Evolutionary conservation across 2,329 filamentous ascomycete species (phyloP).

Genomic region (Fusarium sarcochroum): DNA sequence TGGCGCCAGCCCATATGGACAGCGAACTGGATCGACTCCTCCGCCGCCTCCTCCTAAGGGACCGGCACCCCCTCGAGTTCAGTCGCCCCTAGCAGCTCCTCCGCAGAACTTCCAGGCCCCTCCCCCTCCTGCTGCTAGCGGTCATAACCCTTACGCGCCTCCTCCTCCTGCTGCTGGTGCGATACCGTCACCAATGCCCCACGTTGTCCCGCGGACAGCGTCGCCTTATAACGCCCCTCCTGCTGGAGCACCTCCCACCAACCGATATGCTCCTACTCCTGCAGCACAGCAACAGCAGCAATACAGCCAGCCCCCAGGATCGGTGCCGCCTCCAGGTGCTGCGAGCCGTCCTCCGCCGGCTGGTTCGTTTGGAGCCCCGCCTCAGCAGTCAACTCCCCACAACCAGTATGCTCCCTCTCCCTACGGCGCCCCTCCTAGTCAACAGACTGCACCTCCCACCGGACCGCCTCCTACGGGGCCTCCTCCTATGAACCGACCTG

Average conservation of each 20-base stretch:
- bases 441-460: slow-evolving; percentile 58
- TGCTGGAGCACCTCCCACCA: slow-evolving; percentile 75
- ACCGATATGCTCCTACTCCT: slow-evolving; percentile 81
- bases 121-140: slow-evolving; percentile 71
- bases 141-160: slow-evolving; percentile 67
- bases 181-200: slow-evolving; percentile 68
- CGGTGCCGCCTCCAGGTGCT: slow-evolving; percentile 58
- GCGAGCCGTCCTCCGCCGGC: slow-evolving; percentile 63
- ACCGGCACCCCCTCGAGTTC: slow-evolving; percentile 76
- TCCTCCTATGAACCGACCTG: slow-evolving; percentile 52
- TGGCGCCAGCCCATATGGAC: slow-evolving; percentile 66
- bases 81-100: slow-evolving; percentile 76
- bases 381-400: slow-evolving; percentile 62
- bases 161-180: slow-evolving; percentile 75
- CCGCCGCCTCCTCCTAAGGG: slow-evolving; percentile 89
- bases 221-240: slow-evolving; percentile 91
- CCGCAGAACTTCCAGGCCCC: slow-evolving; percentile 62
- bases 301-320: slow-evolving; percentile 59
- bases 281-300: slow-evolving; percentile 64
- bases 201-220: slow-evolving; percentile 78
- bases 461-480: slow-evolving; percentile 56
- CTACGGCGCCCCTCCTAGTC: slow-evolving; percentile 55
- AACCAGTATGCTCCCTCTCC: slow-evolving; percentile 75
- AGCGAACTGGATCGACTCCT: slow-evolving; percentile 76
- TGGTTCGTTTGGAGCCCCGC: slow-evolving; percentile 60